Evolutionary conservation across 805 yeast genomes (phyloP), one percentile per base, ranked within the genome.

Genomic region (Hanseniaspora valbyensis): DNA sequence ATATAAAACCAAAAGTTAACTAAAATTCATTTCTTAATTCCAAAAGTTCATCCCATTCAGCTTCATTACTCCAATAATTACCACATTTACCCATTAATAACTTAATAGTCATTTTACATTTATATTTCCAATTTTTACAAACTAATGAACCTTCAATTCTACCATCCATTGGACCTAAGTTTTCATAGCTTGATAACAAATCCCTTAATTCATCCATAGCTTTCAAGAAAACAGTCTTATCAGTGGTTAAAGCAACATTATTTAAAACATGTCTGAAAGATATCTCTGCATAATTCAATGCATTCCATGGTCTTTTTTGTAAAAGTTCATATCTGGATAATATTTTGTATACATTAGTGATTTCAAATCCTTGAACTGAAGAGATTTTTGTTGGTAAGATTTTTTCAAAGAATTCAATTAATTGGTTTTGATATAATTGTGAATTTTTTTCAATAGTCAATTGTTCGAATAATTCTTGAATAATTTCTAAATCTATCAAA

Each of bases 61-160:
- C 80, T 2, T 83, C 71, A 54, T 76, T 87, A 57, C 83, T 89
- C 95, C 95, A 88, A 55, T 73, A 73, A 22, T 71, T 68, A 58
- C 76, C 81, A 8, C 95, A 95, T 60, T 80, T 83, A 16, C 90
- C 79, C 76, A 84, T 73, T 56, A 88, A 69, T 1, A 85, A 75
- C 59, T 94, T 74, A 19, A 88, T 73, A 1, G 84, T 70, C 14
- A 83, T 73, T 54, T 80, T 74, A 1, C 95, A 80, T 62, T 87
- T 87, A 66, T 81, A 84, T 60, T 78, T 83, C 96, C 96, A 89
- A 61, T 88, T 95, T 60, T 81, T 78, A 63, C 96, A 88, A 9
- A 89, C 94, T n/a, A 81, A 56, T 61, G 83, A 86, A 22, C 82
- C 83, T 9, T 48, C 51, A 59, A 80, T 75, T 58, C 77, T 81